Base-by-base conservation (phyloP, 2,329 filamentous ascomycete species). In the Stagonosporopsis chrysanthemi region DNA sequence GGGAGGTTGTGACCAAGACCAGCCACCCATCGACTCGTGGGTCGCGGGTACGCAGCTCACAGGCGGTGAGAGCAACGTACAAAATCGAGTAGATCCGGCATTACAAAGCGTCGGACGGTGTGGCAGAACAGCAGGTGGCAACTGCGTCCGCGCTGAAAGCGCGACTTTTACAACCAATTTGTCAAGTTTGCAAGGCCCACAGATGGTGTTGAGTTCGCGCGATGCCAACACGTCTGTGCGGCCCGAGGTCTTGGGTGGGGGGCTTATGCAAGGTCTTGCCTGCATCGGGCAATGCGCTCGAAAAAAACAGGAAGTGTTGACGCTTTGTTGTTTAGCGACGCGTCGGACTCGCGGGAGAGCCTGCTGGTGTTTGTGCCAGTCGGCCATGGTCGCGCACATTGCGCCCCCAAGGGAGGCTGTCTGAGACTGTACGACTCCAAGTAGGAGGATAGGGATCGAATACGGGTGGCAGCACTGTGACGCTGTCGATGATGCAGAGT, bases 381-480 rank as follows among this genome's bases (percentile, higher is more conserved):
- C 43, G 22, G 48, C 48, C 29, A 57, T 12, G 8, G 49, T 49
- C 49, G 45, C 45, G 49, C 55, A 52, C 47, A 39, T 36, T 31
- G 31, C 15, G 24, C 33, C 11, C 15, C 14, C 39, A 53, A 50
- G 55, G 56, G 50, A 48, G 43, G 45, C 26, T 17, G 51, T 47
- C 45, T 64, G 63, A 64, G 67, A 68, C 62, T 17, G 50, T 58
- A 47, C 60, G 60, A 66, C 61, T 29, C 19, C 40, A 46, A 31
- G 22, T 33, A 53, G 39, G 33, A 43, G 38, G 24, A 47, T 17
- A 38, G 36, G 26, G 31, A 31, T 36, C 46, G 40, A 50, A 62
- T 61, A 66, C 64, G 66, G 64, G 63, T 63, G 43, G 51, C 52
- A 48, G 47, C 58, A 52, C 50, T 61, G 56, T 45, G 51, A 60